Percentiles rank a stretch among this genome's conserved stretches.
Evolutionary conservation across 495 filamentous ascomycete genomes (phyloP).

Genomic region (Saxispiralis lemnorum): DNA sequence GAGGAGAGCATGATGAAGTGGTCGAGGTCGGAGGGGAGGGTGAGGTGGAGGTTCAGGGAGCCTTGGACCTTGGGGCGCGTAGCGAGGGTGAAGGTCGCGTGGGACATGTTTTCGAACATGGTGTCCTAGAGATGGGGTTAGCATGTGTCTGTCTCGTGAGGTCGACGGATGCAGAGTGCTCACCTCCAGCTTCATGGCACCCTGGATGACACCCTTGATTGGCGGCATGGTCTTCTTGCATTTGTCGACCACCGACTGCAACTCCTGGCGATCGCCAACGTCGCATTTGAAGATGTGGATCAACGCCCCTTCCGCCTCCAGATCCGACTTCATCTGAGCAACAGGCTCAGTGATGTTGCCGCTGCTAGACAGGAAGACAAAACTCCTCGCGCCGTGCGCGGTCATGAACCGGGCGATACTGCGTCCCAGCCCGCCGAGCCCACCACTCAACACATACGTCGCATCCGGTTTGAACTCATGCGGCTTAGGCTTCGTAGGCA

Average conservation of each 20-base stretch:
- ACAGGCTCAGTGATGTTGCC: not conserved
- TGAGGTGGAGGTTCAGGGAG: conserved; percentile 4
- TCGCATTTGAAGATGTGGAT: not conserved
- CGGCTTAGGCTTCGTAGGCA: not conserved
- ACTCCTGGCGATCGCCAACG: not conserved
- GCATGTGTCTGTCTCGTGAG: not conserved
- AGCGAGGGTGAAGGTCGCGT: not conserved
- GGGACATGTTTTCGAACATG: conserved; percentile 2
- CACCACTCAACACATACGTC: conserved; percentile 30
- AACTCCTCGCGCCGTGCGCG: not conserved
- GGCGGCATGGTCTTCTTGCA: not conserved
- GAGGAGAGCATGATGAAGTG: conserved; percentile 11
- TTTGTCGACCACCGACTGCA: not conserved
- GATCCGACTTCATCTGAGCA: not conserved
- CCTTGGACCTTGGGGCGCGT: conserved; percentile 5
- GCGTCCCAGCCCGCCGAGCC: conserved; percentile 29
- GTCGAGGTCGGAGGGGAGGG: not conserved
- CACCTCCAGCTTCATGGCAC: conserved; percentile 6
- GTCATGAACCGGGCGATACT: not conserved
- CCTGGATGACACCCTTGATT: conserved; percentile 4
- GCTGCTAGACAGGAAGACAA: conserved; percentile 1
- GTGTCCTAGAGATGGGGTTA: not conserved
- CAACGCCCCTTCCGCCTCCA: not conserved
- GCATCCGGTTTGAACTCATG: conserved; percentile 7
- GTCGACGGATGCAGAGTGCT: not conserved